These are phyloP conservation scores for Trichomonas vaginalis DNA, from an alignment of 208 protist genomes.

Conservation along the genomic window DNA sequence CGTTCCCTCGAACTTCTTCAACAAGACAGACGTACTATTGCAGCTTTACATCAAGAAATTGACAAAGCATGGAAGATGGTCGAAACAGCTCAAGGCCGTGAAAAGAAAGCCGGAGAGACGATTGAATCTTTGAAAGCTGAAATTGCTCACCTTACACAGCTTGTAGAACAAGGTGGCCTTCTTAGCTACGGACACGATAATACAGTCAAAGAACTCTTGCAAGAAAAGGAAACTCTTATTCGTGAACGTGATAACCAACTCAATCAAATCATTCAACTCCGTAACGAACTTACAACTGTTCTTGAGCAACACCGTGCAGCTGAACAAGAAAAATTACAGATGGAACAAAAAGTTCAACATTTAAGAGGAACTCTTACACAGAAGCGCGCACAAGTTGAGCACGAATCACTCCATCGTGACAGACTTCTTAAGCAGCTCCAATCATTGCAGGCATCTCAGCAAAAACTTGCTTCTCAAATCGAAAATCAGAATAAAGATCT, in stretches of 20 bases:
- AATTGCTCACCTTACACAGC: slow-evolving; percentile 65
- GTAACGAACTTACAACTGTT: not conserved
- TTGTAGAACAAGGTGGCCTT: slow-evolving; percentile 69
- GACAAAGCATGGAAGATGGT: slow-evolving; percentile 82
- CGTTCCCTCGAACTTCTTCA: slow-evolving; percentile 74
- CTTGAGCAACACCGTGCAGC: not conserved
- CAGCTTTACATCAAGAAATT: slow-evolving; percentile 51
- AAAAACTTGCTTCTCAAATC: not conserved
- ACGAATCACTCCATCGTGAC: not conserved
- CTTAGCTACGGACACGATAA: slow-evolving; percentile 73
- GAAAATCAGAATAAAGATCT: slow-evolving; percentile 15
- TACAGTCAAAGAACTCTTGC: slow-evolving; percentile 70
- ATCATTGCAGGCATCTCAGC: not conserved
- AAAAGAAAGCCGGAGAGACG: slow-evolving; percentile 72
- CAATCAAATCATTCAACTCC: slow-evolving; percentile 11
- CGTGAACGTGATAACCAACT: slow-evolving; percentile 55
- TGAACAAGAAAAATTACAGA: not conserved
- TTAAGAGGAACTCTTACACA: not conserved
- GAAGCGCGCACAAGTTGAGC: slow-evolving; percentile 6
- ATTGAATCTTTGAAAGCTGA: slow-evolving; percentile 74
- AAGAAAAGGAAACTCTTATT: slow-evolving; percentile 65
- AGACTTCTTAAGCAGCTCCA: not conserved
- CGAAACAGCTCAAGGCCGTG: slow-evolving; percentile 76
- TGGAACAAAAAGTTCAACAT: slow-evolving; percentile 18
- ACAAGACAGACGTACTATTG: slow-evolving; percentile 80